phyloP scores from a whole-genome alignment of 306 rosid genomes.

The Ochetophila trinervis region DNA sequence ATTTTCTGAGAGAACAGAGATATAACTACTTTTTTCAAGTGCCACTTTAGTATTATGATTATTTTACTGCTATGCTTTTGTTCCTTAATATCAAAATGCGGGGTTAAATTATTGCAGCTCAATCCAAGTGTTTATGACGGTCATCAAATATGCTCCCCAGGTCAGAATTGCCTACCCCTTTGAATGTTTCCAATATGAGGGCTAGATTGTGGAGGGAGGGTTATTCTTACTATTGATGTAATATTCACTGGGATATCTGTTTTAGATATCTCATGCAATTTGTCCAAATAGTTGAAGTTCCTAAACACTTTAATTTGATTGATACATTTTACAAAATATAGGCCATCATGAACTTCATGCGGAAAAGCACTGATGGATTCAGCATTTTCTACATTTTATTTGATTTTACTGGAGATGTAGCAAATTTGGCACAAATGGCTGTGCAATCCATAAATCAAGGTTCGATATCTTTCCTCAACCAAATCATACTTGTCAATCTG shows the following conservation, averaged over 20 bases:
- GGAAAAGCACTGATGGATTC: constrained; percentile 88
- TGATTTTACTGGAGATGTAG: constrained; percentile 76
- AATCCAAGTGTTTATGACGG: constrained; percentile 81
- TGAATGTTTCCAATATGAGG: background rate
- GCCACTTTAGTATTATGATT: background rate
- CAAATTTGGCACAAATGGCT: constrained; percentile 75
- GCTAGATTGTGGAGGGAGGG: too few species aligned
- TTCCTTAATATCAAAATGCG: background rate
- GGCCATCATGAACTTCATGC: constrained; percentile 74
- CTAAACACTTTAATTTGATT: too few species aligned
- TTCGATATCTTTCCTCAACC: constrained; percentile 24
- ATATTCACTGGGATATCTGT: too few species aligned
- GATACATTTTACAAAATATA: constrained; percentile 12
- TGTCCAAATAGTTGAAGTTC: too few species aligned
- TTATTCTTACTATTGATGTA: background rate
- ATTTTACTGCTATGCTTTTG: background rate
- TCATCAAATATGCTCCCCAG: constrained; percentile 92
- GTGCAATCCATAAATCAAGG: constrained; percentile 92
- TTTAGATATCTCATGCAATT: too few species aligned
- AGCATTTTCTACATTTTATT: constrained; percentile 78
- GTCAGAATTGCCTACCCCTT: constrained; percentile 31
- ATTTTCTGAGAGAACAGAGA: background rate
- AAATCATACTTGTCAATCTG: background rate
- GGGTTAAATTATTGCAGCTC: constrained; percentile 48
- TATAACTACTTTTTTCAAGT: too few species aligned